Evolutionary conservation across 306 rosid genomes (phyloP), one percentile per base, ranked within the genome.

Genomic region (Medicago lupulina): DNA sequence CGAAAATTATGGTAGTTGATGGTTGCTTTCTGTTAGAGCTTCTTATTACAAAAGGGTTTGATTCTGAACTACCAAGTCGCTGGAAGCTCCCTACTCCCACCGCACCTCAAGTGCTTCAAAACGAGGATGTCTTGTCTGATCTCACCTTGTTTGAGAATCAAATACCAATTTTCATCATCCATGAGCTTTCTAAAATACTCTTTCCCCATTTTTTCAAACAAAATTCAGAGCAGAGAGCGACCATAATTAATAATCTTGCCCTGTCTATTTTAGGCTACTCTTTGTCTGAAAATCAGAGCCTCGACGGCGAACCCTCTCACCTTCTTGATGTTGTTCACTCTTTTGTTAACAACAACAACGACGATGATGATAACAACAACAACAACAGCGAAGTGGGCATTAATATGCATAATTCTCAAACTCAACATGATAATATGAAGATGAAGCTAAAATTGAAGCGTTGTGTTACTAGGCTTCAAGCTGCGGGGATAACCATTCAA

Each of bases 11-110:
- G 71, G 38, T 71, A 51, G 15, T 41, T 0, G 84, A 81, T 1
- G 60, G 80, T 9, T 81, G 81, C 50, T 81, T 81, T 44, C 6
- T 76, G 13, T 46, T 81, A 6, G 81, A 81, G 53, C 62, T 80
- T 47, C 16, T 47, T 2, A 47, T 47, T 4, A 13, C 53, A 47
- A 47, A 47, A 15, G 53, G 7, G 17, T 47, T 47, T 5, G 3
- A 25, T 25, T 25, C 28, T 25, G 3, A 25, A 25, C 28, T 25
- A 25, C 28, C 28, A 25, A 25, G 28, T 25, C 28, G 3, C 28
- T 1, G 1, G 28, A 1, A 25, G 3, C 2, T 3, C 28, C 28
- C 28, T 2, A 25, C 28, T 2, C 2, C 28, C 2, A 5, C 12
- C 0, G 9, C 47, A 10, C 47, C 0, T 9, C 47, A 39, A 8